Conservation (phyloP, 2,329 filamentous ascomycete genomes). For the Aspergillus thermomutatus region DNA sequence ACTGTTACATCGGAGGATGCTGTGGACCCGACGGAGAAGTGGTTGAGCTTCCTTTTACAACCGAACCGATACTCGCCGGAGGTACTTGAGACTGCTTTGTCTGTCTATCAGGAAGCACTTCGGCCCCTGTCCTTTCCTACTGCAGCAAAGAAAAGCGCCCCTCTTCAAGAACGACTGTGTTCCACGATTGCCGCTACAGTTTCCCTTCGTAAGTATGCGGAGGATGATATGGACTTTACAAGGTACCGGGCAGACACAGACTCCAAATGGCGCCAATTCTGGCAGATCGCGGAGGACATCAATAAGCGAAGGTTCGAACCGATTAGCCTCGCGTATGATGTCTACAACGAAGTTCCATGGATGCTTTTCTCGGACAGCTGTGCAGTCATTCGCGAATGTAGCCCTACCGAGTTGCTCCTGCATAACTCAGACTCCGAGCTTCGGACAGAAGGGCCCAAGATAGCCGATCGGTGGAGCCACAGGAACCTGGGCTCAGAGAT, state of each 20-base stretch:
- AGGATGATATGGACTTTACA: constrained; percentile 69
- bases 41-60: constrained; percentile 78
- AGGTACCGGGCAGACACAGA: constrained; percentile 71
- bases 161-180: constrained; percentile 73
- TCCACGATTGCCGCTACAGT: constrained; percentile 68
- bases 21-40: constrained; percentile 73
- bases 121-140: constrained; percentile 41
- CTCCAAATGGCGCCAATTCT: constrained; percentile 86
- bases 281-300: constrained; percentile 77
- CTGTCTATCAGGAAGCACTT: constrained; percentile 70
- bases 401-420: constrained; percentile 68
- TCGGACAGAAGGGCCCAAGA: constrained; percentile 34
- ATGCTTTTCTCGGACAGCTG: constrained; percentile 78
- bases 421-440: constrained; percentile 58
- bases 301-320: constrained; percentile 83
- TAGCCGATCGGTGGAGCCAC: constrained; percentile 43
- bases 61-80: constrained; percentile 77
- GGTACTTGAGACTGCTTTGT: constrained; percentile 78
- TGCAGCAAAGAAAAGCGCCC: constrained; percentile 46
- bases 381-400: constrained; percentile 76
- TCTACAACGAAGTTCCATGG: constrained; percentile 71
- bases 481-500: constrained; percentile 44
- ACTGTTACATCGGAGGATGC: constrained; percentile 62
- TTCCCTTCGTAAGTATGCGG: constrained; percentile 58
- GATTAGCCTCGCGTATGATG: constrained; percentile 72